Conservation (phyloP, 2,329 filamentous ascomycete species). For the Penicillium nordicum region DNA sequence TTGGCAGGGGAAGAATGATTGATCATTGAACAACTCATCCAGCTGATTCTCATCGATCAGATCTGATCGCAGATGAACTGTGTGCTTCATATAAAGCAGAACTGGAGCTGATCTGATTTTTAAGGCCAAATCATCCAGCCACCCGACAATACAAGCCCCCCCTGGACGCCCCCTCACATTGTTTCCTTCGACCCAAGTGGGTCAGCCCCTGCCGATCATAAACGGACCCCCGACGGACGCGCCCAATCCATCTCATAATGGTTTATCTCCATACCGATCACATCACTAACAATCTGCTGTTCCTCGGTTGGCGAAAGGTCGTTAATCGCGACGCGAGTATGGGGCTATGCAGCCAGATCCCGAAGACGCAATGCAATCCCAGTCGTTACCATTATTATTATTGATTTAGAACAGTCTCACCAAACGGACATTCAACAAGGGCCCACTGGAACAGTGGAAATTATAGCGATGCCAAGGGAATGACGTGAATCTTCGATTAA, state of each 20-base stretch:
- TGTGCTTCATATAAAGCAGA: not conserved
- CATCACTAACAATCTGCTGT: constrained; percentile 13
- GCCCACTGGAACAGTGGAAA: constrained; percentile 1
- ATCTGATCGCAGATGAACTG: not conserved
- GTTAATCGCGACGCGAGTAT: not conserved
- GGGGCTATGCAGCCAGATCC: not conserved
- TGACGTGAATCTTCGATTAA: constrained; percentile 1
- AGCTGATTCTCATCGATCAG: not conserved
- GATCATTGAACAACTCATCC: not conserved
- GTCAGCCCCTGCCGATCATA: constrained; percentile 19
- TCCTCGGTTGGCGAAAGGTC: not conserved
- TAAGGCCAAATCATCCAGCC: not conserved
- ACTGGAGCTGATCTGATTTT: not conserved
- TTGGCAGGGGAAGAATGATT: not conserved
- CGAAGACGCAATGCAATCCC: not conserved
- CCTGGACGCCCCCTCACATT: constrained; percentile 2
- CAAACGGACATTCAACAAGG: not conserved
- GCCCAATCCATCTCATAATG: constrained; percentile 3
- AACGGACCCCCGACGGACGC: constrained; percentile 4
- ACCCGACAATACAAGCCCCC: not conserved
- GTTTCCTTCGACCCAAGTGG: constrained; percentile 12
- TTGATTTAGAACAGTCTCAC: not conserved
- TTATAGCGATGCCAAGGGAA: not conserved
- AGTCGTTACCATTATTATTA: not conserved
- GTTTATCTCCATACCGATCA: constrained; percentile 15